phyloP scores from a whole-genome alignment of 495 filamentous ascomycete species.

The Tuber microsphaerosporum region DNA sequence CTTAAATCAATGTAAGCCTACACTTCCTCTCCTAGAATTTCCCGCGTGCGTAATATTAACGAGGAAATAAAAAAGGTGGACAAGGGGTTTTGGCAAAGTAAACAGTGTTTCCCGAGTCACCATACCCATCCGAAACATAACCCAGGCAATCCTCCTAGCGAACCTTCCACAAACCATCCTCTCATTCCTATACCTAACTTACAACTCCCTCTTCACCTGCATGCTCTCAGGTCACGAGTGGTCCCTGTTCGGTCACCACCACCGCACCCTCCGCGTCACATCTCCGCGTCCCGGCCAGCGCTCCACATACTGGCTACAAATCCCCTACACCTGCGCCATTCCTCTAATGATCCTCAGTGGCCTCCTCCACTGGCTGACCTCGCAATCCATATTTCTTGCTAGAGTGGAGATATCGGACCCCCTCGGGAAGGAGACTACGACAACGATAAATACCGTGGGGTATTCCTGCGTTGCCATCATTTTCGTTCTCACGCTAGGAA shows the following conservation, averaged over 20 bases:
- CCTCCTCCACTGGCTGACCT: constrained; percentile 46
- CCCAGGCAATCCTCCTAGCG: constrained; percentile 20
- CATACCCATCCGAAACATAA: constrained; percentile 25
- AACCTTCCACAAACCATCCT: constrained; percentile 47
- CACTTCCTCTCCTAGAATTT: not conserved
- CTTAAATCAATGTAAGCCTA: not conserved
- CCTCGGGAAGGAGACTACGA: not conserved
- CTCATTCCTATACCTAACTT: constrained; percentile 34
- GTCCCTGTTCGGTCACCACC: too few species aligned
- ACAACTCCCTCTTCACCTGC: too few species aligned
- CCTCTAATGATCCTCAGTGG: constrained; percentile 40
- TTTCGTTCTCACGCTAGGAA: not conserved
- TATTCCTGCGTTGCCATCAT: constrained; percentile 21
- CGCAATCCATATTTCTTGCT: constrained; percentile 45
- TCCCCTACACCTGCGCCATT: constrained; percentile 44
- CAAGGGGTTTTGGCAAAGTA: constrained; percentile 7
- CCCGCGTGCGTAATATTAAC: not conserved
- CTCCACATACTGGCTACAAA: constrained; percentile 44
- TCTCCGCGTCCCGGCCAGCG: constrained; percentile 42
- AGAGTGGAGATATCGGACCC: constrained; percentile 27
- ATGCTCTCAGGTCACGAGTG: too few species aligned
- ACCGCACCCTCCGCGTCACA: constrained; percentile 37
- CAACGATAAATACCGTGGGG: not conserved
- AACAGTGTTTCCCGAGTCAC: not conserved
- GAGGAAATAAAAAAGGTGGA: constrained; percentile 1